Base-by-base conservation (phyloP, 73 alveolate species). In the Blepharisma japonicum region DNA sequence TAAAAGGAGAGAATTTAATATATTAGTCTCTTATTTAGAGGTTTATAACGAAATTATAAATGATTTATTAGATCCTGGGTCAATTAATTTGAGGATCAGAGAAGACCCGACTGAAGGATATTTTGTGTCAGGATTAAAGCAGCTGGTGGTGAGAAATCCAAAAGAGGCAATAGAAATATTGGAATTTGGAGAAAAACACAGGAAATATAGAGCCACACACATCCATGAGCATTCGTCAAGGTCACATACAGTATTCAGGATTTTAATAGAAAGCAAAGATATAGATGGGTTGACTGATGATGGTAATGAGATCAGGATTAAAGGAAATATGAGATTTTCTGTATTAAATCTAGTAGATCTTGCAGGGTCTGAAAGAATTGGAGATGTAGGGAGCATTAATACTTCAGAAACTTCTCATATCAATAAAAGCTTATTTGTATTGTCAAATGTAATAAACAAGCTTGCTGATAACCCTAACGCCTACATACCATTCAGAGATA, bases 221-320 rank as follows among this genome's bases (percentile, higher is more conserved):
- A 90, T 93, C 70, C 97, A 95, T 87, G 99, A 95, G 83, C 97
- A 95, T 74, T 91, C 98, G 39, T 89, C 97, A 42, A 86, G 99
- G 66, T 94, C 98, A 6, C 99, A 95, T 81, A 92, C 99, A 4
- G 94, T 95, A 25, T 95, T 94, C 82, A 87, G 92, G 80, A 20
- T 68, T 23, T 45, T 49, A 56, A 77, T 56, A 7, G 48, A 21
- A 9, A 68, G 79, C 7, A 38, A 38, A 38, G 70, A 45, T 20
- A 7, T 68, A 6, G 23, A 25, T 6, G 70, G 32, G 21, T 53
- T 32, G 92, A 76, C 42, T 55, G 68, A 23, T 94, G 84, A 45
- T 32, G 18, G 68, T 49, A 86, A 18, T 85, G 83, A 20, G 85
- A 81, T 56, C 81, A 83, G 68, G 82, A 88, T 49, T 68, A 77